Base-by-base conservation (phyloP, 306 rosid genomes). In the Lagenaria siceraria region DNA sequence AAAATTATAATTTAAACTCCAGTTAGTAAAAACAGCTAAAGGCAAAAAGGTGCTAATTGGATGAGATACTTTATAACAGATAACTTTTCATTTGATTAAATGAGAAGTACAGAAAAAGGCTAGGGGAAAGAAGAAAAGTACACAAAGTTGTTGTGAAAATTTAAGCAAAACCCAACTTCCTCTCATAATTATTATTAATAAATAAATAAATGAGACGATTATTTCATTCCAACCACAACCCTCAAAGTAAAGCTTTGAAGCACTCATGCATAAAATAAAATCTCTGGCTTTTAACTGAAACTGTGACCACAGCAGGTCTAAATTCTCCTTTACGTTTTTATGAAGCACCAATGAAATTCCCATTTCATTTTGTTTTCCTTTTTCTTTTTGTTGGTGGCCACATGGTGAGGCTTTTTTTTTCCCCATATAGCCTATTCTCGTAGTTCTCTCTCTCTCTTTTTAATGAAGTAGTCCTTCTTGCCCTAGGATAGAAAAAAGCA, bases 1-100 rank as follows among this genome's bases (percentile, higher is more conserved):
- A 7, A 52, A 75, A 78, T 25, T 40, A 62, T 86, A 55, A 83
- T 43, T 79, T 78, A 36, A 79, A 74, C 49, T 65, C 35, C 43
- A 60, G 69, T 18, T 59, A 25, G 27, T 19, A 52, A 5, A 48
- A 40, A 77, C 40, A 60, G 53, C 54, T 36, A 22, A 6, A 75
- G 60, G 14, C 14, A 13, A 63, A 21, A 40, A 49, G 54, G 52
- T 66, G 24, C 49, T 10, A 68, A 12, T 68, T 65, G 51, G 72
- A 36, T 65, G 29, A 18, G 25, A 68, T 40, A 8, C 53, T 40
- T 11, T 40, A n/a, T 21, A 11, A 68, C 10, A 7, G 52, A 68
- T 21, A 22, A 38, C 19, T 40, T 68, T 21, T 6, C 19, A 40
- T 21, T n/a, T 68, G 33, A 40, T 68, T 40, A 21, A 66, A 49